Evolutionary conservation across 2,329 filamentous ascomycete species (phyloP).

Genomic region (Cordyceps cateniannulata): DNA sequence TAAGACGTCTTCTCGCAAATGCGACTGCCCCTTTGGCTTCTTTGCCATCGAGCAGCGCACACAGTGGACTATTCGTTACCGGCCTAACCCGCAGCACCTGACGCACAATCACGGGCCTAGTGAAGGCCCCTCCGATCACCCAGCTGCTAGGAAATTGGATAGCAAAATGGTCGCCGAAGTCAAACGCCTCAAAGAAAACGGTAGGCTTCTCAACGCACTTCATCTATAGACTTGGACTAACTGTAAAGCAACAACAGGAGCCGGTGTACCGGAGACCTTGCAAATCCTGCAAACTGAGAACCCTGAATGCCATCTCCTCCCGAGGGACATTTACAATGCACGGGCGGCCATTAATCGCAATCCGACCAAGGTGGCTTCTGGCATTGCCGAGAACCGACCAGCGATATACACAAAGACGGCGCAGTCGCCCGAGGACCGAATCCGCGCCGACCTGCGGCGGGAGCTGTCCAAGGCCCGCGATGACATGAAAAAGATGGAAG

Average conservation of each 20-base stretch:
- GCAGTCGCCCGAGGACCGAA: constrained; percentile 56
- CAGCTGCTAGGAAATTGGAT: constrained; percentile 58
- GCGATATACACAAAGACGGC: constrained; percentile 62
- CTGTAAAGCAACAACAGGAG: constrained; percentile 40
- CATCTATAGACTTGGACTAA: constrained; percentile 19
- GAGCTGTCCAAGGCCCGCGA: constrained; percentile 54
- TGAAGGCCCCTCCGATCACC: constrained; percentile 60
- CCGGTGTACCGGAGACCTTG: constrained; percentile 59
- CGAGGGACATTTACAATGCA: constrained; percentile 62
- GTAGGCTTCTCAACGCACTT: constrained; percentile 35
- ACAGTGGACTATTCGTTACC: constrained; percentile 60
- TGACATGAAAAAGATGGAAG: constrained; percentile 48
- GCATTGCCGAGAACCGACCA: constrained; percentile 53
- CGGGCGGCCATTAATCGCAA: constrained; percentile 61
- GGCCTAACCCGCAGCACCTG: constrained; percentile 51
- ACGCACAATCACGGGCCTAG: constrained; percentile 60
- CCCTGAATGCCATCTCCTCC: constrained; percentile 55
- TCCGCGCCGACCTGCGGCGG: constrained; percentile 53
- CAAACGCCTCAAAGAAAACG: constrained; percentile 59
- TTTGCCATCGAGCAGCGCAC: constrained; percentile 62
- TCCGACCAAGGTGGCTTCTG: constrained; percentile 53
- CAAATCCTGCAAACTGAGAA: constrained; percentile 59
- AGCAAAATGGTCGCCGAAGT: constrained; percentile 63
- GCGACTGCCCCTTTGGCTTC: constrained; percentile 63
- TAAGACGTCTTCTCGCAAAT: constrained; percentile 62